Conservation (phyloP, 2,329 filamentous ascomycete species). For the Penicillium capsulatum region DNA sequence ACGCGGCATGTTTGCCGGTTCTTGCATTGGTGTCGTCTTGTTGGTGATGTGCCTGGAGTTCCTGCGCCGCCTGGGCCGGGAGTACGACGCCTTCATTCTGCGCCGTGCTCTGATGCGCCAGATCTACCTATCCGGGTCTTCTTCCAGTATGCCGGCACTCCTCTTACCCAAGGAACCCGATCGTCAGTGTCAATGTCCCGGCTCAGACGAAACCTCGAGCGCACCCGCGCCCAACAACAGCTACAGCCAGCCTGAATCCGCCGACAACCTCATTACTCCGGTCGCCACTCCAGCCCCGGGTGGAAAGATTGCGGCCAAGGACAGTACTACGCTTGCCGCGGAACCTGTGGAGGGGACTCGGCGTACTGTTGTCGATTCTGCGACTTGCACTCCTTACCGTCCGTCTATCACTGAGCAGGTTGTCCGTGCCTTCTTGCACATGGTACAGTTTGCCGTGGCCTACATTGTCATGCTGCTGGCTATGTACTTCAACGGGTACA, state of each 20-base stretch:
- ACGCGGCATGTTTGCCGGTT: conserved; percentile 68
- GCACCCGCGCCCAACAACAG: no score
- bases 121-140: conserved; percentile 13
- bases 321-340: no score
- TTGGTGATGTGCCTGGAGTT: conserved; percentile 69
- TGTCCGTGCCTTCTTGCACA: conserved; percentile 63
- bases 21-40: conserved; percentile 72
- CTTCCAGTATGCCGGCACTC: background rate
- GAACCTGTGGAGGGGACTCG: background rate
- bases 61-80: conserved; percentile 64
- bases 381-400: conserved; percentile 37
- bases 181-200: background rate
- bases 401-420: conserved; percentile 64
- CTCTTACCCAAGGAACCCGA: background rate
- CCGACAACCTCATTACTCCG: conserved; percentile 3
- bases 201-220: background rate
- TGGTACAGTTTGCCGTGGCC: conserved; percentile 67
- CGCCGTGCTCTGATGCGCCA: conserved; percentile 44
- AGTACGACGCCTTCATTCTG: conserved; percentile 66
- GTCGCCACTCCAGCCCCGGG: background rate
- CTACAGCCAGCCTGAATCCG: background rate
- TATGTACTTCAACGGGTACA: conserved; percentile 66
- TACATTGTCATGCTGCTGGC: conserved; percentile 72
- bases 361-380: background rate
- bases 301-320: background rate